phyloP scores from a whole-genome alignment of 768 basidiomycete species.

The Trametes meyenii region DNA sequence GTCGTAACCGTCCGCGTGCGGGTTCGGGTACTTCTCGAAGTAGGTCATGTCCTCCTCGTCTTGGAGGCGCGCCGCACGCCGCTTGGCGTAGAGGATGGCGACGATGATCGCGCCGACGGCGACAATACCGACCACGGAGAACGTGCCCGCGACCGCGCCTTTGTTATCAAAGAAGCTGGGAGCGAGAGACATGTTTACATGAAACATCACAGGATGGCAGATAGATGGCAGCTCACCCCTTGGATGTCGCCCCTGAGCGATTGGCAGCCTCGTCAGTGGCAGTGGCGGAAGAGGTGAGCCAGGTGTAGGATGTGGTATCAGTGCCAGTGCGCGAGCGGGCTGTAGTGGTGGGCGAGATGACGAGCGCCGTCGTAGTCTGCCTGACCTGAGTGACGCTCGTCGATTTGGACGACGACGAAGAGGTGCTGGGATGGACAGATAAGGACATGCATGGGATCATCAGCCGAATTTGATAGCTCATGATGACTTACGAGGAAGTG shows the following conservation, averaged over 20 bases:
- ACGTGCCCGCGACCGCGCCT: slow-evolving; percentile 50
- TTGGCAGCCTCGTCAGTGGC: slow-evolving; percentile 9
- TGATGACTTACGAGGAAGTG: slow-evolving; percentile 13
- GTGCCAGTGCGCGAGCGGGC: slow-evolving; percentile 11
- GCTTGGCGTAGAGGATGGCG: slow-evolving; percentile 33
- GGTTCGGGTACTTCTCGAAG: slow-evolving; percentile 33
- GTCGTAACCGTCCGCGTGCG: slow-evolving; percentile 13
- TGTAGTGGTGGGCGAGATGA: slow-evolving; percentile 2
- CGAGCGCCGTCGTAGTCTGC: slow-evolving; percentile 1
- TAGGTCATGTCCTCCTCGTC: slow-evolving; percentile 34
- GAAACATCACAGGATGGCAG: neutral
- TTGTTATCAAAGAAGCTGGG: slow-evolving; percentile 50
- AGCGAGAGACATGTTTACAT: neutral
- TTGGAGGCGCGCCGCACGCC: slow-evolving; percentile 32
- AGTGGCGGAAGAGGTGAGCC: slow-evolving; percentile 14
- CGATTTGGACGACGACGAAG: slow-evolving; percentile 19
- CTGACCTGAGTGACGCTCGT: slow-evolving; percentile 3
- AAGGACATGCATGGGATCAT: neutral
- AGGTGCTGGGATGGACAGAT: slow-evolving; percentile 5
- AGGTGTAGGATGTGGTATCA: slow-evolving; percentile 15
- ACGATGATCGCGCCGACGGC: slow-evolving; percentile 37
- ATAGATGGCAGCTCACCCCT: slow-evolving; percentile 12
- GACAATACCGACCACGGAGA: slow-evolving; percentile 44
- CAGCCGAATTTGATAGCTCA: slow-evolving; percentile 1
- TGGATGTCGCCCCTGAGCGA: slow-evolving; percentile 18